Evolutionary conservation across 352 stramenopile species (phyloP), one percentile per base, ranked within the genome.

Genomic region (Pythium diclinum): DNA sequence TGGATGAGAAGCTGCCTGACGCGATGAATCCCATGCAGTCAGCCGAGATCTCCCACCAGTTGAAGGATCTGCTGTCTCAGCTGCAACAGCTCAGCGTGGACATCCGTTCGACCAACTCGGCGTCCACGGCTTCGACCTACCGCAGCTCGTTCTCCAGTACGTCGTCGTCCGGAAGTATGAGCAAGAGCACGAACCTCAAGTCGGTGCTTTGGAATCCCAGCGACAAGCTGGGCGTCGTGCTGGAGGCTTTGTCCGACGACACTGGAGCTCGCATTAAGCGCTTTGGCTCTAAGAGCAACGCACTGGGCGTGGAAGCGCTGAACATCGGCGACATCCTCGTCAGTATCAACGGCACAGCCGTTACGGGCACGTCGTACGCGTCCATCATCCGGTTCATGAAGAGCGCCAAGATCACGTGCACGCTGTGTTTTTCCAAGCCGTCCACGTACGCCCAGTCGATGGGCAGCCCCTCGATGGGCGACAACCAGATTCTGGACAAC

Each of bases 371-470:
- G 53, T 76, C 78, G 25, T 87, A 85, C 61, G 61, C 79, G 46
- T 85, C 81, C 30, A 88, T 94, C 67, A 83, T 77, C 58, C 79
- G 81, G 32, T 92, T 92, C 61, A 65, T 94, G 36, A 94, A 94
- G 69, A 82, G 84, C 73, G 78, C 76, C 46, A 92, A 91, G 57
- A 77, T 76, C 9, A 88, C 77, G 52, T 94, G 83, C 73, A 94
- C 85, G 59, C 72, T 94, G 44, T 79, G 73, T 30, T 94, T 92
- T 17, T 75, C 66, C 14, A 82, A 79, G 47, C 34, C 49, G 23
- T 57, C 51, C 17, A 25, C 38, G n/a, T 64, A 34, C 14, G 30
- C 46, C 7, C 48, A 58, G 3, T 53, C 67, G 13, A 40, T 47
- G 36, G 62, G 47, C 17, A 67, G 57, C 38, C 67, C 64, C 10